Evolutionary conservation across 345 rosid genomes (phyloP).

Genomic region (Hibiscus tridactylites): DNA sequence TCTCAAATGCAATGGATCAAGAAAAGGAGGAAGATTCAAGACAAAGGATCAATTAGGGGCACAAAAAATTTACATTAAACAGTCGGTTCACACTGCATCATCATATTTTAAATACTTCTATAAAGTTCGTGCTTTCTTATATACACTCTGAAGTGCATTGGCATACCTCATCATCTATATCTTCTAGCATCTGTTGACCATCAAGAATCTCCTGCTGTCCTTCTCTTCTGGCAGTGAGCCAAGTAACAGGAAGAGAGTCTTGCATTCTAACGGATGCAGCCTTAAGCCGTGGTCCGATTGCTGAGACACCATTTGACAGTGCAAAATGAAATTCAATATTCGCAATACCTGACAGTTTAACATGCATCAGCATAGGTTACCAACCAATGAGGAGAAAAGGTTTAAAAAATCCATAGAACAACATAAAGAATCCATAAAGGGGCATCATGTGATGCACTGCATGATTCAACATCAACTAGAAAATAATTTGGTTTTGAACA

Average conservation of each 20-base stretch:
- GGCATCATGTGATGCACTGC: background rate
- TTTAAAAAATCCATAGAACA: background rate
- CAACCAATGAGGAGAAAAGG: conserved; percentile 27
- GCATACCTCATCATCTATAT: conserved; percentile 47
- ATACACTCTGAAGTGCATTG: background rate
- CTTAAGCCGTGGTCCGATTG: conserved; percentile 52
- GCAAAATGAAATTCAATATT: conserved; percentile 55
- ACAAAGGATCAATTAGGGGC: background rate
- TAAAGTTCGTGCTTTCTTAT: background rate
- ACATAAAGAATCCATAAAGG: background rate
- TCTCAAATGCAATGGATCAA: background rate
- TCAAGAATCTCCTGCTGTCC: conserved; percentile 53
- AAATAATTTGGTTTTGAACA: background rate
- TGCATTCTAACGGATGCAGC: conserved; percentile 42
- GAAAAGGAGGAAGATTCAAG: background rate
- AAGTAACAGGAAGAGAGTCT: conserved; percentile 20
- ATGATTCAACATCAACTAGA: background rate
- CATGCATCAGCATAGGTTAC: background rate
- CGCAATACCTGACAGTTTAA: conserved; percentile 38
- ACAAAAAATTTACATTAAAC: background rate
- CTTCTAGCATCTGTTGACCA: conserved; percentile 51
- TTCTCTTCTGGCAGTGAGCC: conserved; percentile 68
- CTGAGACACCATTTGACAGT: conserved; percentile 55
- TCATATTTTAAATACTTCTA: conserved; percentile 13
- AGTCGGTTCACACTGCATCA: background rate